Conservation (phyloP, 495 filamentous ascomycete species). For the Talaromyces borbonicus region DNA sequence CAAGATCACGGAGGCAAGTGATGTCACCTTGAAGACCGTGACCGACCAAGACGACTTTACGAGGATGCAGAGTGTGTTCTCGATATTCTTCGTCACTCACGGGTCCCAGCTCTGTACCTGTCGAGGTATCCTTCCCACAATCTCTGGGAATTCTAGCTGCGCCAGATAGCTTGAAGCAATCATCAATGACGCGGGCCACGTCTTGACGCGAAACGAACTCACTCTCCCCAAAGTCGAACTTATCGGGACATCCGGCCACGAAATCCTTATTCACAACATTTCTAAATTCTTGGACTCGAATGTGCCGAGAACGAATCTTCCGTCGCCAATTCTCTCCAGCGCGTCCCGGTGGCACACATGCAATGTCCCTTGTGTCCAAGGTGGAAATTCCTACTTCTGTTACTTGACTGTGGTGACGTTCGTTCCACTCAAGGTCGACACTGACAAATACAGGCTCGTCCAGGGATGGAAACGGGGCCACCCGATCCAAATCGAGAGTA, state of each 20-base stretch:
- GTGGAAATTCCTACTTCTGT: conserved; percentile 82
- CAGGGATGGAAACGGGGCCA: conserved; percentile 38
- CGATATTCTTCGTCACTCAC: conserved; percentile 1
- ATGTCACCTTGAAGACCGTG: conserved; percentile 62
- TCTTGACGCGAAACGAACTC: conserved; percentile 34
- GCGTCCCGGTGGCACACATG: conserved; percentile 44
- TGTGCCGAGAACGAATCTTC: conserved; percentile 59
- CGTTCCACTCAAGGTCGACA: conserved; percentile 76
- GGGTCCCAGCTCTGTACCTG: background rate
- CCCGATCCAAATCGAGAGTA: conserved; percentile 21
- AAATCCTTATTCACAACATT: conserved; percentile 54
- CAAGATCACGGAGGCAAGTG: conserved; percentile 47
- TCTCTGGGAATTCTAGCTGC: conserved; percentile 13
- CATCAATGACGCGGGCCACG: conserved; percentile 29
- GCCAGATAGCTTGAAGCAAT: conserved; percentile 43
- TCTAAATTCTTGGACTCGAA: conserved; percentile 61
- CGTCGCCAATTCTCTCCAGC: conserved; percentile 52
- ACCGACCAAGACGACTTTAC: conserved; percentile 68
- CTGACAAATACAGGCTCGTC: conserved; percentile 59
- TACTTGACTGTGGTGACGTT: conserved; percentile 48
- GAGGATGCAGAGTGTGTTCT: conserved; percentile 20
- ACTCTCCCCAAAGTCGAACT: conserved; percentile 64
- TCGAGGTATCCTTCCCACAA: conserved; percentile 2
- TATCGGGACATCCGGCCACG: conserved; percentile 58
- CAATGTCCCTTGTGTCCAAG: conserved; percentile 60